Evolutionary conservation across 2,329 filamentous ascomycete genomes (phyloP), one percentile per base, ranked within the genome.

Genomic region (Endocalyx cinctus): DNA sequence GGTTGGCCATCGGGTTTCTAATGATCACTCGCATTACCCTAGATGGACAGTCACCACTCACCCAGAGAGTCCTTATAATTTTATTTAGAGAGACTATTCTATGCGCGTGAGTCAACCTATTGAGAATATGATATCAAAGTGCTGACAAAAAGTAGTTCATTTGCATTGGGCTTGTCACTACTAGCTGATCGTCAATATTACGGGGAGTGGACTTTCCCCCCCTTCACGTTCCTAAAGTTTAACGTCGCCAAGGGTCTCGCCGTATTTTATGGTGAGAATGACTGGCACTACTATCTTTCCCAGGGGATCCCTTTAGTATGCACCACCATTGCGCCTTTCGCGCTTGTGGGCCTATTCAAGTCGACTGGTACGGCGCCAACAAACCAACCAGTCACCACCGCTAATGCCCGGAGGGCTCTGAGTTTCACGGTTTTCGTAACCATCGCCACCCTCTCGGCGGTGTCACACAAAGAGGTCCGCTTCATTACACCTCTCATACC

Each of bases 381-480:
- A 14, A 49, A 46, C 33, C 57, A 44, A 37, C 59, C 54, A 42
- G 45, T 52, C 8, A 43, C 51, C 33, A 55, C 63, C 41, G 52
- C 57, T 26, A 67, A 66, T 35, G 63, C 73, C 10, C 63, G 69
- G 32, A 70, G 68, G 34, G 70, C 72, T 22, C 63, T 89, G 7
- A 69, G 78, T 8, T 67, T 70, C 18, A 67, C 77, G 6, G 69
- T 82, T 26, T 42, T 81, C 34, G 59, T 77, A 18, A 84, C 82
- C 37, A 63, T 84, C 8, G 55, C 64, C 2, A 59, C 69, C 3
- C 72, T 97, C 20, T 94, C 87, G 2, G 54, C 85, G 29, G 85
- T 97, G 46, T 80, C 87, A 2, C 92, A 98, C 65, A 98, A 98
- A 59, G 92, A 98, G 69, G 86, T 95, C 48, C 87, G 92, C 51